Evolutionary conservation across 441 rosid genomes (phyloP), one percentile per base, ranked within the genome.

Genomic region (Erysimum cheiri): DNA sequence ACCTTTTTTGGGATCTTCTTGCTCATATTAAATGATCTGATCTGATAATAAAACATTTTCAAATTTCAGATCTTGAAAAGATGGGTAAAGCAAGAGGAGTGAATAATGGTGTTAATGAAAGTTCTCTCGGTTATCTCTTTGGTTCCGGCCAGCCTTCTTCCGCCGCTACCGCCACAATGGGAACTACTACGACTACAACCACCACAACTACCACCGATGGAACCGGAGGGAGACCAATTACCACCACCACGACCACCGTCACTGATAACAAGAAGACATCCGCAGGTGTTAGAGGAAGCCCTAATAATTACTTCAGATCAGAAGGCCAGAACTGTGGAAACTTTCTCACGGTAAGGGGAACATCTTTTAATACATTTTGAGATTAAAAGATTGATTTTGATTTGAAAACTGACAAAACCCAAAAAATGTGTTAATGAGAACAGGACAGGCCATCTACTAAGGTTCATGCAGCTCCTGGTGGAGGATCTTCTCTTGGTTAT

Each of bases 261-360:
- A 58, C 73, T 69, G 56, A 74, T 74, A 55, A 75, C 6, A 75
- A 75, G 70, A 75, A 75, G 53, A 35, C 63, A 32, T 76, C 81
- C 40, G 88, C 91, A 3, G 92, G 94, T 74, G 74, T 82, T 60
- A 84, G 73, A 6, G 87, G 85, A 59, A 76, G 74, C 33, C 80
- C 75, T 24, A 90, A 90, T 76, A 90, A 90, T 60, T 88, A 90
- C 79, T 54, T 55, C 48, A 82, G 94, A 3, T 80, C 91, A 3
- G 92, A 90, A 33, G 94, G 97, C 4, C 94, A 90, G 80, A 90
- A 90, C 76, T 77, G 84, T 69, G 94, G 97, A 59, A 90, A 90
- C 80, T 88, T 87, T 44, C 81, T 90, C 67, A 88, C 94, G 78
- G 93, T 88, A 80, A 39, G 6, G 0, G 24, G 74, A 50, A 1